These are phyloP conservation scores for Dendrobium nobile DNA, from an alignment of 106 monocot species.

Conservation along the genomic window DNA sequence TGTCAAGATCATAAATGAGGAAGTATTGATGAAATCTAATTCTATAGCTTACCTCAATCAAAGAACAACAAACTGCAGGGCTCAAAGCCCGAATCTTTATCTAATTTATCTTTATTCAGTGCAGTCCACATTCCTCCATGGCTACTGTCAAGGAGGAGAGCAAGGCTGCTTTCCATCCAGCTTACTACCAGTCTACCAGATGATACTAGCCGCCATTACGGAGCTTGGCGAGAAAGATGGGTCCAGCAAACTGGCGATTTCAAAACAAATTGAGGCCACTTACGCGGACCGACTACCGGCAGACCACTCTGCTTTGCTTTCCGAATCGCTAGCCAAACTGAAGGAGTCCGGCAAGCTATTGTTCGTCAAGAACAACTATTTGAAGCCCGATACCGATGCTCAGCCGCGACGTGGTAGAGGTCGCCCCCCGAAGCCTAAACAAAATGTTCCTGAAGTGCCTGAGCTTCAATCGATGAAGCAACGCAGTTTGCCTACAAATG, in stretches of 20 bases:
- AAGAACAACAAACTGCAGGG: too few relatives aligned
- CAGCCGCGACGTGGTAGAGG: conserved; percentile 9
- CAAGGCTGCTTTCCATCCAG: background rate
- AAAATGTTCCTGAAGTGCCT: background rate
- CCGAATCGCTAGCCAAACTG: conserved; percentile 40
- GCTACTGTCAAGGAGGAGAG: background rate
- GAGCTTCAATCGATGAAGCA: background rate
- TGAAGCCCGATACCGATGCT: background rate
- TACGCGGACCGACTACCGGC: conserved; percentile 43
- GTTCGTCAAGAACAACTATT: conserved; percentile 41
- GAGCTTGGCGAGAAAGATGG: conserved; percentile 51
- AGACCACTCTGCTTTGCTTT: conserved; percentile 25
- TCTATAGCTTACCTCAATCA: too few relatives aligned
- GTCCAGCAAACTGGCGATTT: conserved; percentile 65
- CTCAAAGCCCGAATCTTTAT: too few relatives aligned
- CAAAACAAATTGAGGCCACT: conserved; percentile 54
- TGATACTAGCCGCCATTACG: conserved; percentile 63
- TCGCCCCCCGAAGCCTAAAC: conserved; percentile 20
- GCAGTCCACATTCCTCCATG: background rate
- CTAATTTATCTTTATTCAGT: too few relatives aligned
- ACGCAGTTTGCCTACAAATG: conserved; percentile 19
- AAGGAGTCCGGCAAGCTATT: conserved; percentile 35
- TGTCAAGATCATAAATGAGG: too few relatives aligned
- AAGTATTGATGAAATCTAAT: too few relatives aligned
- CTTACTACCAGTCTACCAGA: background rate